Conservation (phyloP, 805 yeast species). For the Blastobotrys robertii region DNA sequence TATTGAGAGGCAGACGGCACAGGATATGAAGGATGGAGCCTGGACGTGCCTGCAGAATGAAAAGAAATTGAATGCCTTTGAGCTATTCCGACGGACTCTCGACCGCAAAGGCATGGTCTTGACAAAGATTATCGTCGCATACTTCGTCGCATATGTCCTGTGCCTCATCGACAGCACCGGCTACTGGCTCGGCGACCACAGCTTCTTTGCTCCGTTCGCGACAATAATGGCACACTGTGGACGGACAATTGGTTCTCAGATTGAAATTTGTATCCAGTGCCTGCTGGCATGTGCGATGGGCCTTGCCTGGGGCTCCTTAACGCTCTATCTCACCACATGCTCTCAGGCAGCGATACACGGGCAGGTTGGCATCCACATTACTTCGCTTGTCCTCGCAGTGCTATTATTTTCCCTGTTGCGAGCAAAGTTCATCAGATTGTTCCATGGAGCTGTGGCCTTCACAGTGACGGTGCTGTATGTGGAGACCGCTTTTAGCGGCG, state of each 20-base stretch:
- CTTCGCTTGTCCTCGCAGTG: slow-evolving; percentile 32
- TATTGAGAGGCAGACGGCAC: slow-evolving; percentile 4
- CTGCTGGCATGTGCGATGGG: slow-evolving; percentile 34
- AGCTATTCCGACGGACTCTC: neutral
- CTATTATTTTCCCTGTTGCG: slow-evolving; percentile 34
- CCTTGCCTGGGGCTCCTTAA: slow-evolving; percentile 36
- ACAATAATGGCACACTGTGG: slow-evolving; percentile 39
- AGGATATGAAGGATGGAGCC: neutral
- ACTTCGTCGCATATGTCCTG: slow-evolving; percentile 31
- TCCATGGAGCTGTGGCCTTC: slow-evolving; percentile 24
- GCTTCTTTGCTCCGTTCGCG: slow-evolving; percentile 36
- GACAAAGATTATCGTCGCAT: slow-evolving; percentile 32
- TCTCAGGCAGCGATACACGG: slow-evolving; percentile 33
- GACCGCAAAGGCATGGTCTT: slow-evolving; percentile 4
- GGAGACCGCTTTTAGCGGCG: slow-evolving; percentile 23
- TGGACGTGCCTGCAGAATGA: neutral
- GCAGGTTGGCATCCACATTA: slow-evolving; percentile 39
- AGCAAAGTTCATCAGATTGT: slow-evolving; percentile 32
- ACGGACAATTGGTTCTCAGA: slow-evolving; percentile 37
- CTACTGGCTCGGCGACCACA: slow-evolving; percentile 34
- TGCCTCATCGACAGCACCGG: slow-evolving; percentile 33
- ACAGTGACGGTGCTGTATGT: slow-evolving; percentile 13
- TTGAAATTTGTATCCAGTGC: slow-evolving; percentile 36
- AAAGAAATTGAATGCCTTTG: neutral
- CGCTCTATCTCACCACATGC: slow-evolving; percentile 34